Evolutionary conservation across 2,329 filamentous ascomycete species (phyloP).

Genomic region (Seiridium cupressi): DNA sequence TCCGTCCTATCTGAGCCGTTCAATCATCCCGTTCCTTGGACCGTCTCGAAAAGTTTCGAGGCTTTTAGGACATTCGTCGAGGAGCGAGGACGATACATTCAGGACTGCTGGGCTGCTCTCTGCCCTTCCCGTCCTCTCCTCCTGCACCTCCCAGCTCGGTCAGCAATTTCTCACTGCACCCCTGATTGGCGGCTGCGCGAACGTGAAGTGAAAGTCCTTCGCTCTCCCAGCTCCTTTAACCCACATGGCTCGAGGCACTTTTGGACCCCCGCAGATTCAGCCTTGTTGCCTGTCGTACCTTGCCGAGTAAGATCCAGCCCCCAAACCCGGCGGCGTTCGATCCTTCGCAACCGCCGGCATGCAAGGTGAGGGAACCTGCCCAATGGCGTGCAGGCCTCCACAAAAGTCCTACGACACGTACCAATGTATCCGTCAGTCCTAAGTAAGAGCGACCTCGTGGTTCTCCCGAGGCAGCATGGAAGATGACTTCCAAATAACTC

Average conservation of each 20-base stretch:
- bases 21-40: neutral
- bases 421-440: conserved; percentile 12
- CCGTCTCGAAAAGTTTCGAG: neutral
- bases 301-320: conserved; percentile 30
- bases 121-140: neutral
- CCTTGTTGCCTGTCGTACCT: conserved; percentile 34
- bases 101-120: conserved; percentile 1
- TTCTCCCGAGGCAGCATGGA: conserved; percentile 8
- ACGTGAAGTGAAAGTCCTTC: conserved; percentile 12
- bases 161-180: conserved; percentile 1
- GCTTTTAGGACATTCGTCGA: conserved; percentile 10
- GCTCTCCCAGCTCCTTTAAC: conserved; percentile 25
- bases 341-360: conserved; percentile 7
- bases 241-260: conserved; percentile 27
- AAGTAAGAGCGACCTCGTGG: conserved; percentile 10
- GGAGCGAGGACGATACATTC: conserved; percentile 5
- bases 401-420: conserved; percentile 13
- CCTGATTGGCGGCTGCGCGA: conserved; percentile 5
- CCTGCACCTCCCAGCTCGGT: neutral
- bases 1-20: neutral
- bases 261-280: conserved; percentile 28
- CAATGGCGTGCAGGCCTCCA: conserved; percentile 5
- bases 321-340: conserved; percentile 27
- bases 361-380: conserved; percentile 7
- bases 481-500: conserved; percentile 10